phyloP scores from a whole-genome alignment of 2,329 filamentous ascomycete genomes.

The Penicillium decumbens region DNA sequence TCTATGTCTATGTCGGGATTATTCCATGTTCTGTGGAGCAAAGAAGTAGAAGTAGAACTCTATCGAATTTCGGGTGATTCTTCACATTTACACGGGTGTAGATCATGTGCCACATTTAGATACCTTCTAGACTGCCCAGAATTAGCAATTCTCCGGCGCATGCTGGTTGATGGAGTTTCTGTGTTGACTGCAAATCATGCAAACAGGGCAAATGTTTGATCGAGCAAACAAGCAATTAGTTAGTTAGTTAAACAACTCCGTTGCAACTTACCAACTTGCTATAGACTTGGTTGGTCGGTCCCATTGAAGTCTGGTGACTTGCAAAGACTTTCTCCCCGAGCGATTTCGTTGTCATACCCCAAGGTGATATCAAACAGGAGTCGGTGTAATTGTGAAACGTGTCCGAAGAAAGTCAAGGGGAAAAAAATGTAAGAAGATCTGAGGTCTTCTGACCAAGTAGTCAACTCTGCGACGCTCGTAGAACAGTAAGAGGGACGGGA shows the following conservation, averaged over 20 bases:
- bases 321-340: not conserved
- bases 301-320: not conserved
- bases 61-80: not conserved
- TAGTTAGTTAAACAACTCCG: too few relatives aligned
- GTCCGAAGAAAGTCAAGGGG: not conserved
- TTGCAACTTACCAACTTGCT: not conserved
- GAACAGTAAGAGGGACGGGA: not conserved
- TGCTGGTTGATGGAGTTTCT: conserved; percentile 21
- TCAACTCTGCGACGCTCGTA: not conserved
- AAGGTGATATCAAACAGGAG: not conserved
- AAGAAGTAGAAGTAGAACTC: not conserved
- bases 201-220: not conserved
- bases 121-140: conserved; percentile 5
- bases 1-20: not conserved
- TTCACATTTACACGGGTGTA: not conserved
- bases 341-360: not conserved
- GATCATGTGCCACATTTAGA: conserved; percentile 1
- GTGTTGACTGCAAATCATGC: conserved; percentile 2
- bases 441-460: not conserved
- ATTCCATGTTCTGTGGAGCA: not conserved
- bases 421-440: not conserved
- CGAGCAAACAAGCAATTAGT: not conserved
- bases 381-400: not conserved
- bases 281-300: not conserved
- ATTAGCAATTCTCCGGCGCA: conserved; percentile 27